Evolutionary conservation across 768 basidiomycete genomes (phyloP).

Genomic region (Rhodosporidiobolus sp.): DNA sequence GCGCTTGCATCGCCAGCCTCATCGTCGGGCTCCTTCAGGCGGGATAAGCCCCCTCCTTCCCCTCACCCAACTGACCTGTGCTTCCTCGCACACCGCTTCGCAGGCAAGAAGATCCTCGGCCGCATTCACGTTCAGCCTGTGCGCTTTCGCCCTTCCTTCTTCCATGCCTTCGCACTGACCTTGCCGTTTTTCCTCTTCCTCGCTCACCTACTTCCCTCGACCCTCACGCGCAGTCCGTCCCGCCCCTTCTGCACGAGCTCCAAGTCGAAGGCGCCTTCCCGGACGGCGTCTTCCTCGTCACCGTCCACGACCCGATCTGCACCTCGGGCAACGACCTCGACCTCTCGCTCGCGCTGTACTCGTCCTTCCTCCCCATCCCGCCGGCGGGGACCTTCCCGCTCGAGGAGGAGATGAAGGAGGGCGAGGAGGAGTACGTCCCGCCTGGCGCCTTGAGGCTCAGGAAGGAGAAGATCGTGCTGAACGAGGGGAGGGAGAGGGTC

Average conservation of each 20-base stretch:
- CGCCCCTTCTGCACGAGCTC: conserved; percentile 72
- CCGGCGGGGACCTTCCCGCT: conserved; percentile 59
- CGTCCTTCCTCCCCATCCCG: conserved; percentile 86
- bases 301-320: conserved; percentile 91
- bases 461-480: conserved; percentile 63
- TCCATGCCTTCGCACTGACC: neutral
- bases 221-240: conserved; percentile 55
- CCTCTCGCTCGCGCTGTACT: conserved; percentile 80
- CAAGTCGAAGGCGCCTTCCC: conserved; percentile 54
- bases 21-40: too few species aligned
- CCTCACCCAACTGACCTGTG: neutral
- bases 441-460: conserved; percentile 75
- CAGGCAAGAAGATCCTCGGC: conserved; percentile 83
- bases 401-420: conserved; percentile 11
- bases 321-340: conserved; percentile 60
- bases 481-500: conserved; percentile 67
- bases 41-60: neutral
- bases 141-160: neutral
- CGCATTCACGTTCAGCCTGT: conserved; percentile 77
- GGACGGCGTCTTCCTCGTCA: conserved; percentile 73
- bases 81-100: conserved; percentile 16
- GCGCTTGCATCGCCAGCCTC: neutral
- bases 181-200: neutral
- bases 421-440: conserved; percentile 51
- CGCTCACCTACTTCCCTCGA: neutral